Conservation (phyloP, 2,329 filamentous ascomycete species). For the Sporothrix pallida region DNA sequence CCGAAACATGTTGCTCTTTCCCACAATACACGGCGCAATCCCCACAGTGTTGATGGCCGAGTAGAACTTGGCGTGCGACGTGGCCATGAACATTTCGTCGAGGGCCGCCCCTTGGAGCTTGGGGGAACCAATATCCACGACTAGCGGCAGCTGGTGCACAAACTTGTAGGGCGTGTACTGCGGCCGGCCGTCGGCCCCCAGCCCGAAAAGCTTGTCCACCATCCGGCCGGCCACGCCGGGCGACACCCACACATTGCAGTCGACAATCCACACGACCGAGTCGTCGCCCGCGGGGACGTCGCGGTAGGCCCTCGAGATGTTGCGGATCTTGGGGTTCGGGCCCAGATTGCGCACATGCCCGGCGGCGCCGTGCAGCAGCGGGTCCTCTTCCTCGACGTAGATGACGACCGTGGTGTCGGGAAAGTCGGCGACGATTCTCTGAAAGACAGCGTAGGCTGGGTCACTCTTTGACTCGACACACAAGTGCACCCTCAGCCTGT, state of each 20-base stretch:
- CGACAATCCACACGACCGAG: conserved; percentile 91
- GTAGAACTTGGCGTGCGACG: conserved; percentile 96
- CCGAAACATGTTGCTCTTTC: conserved; percentile 99
- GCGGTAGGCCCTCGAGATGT: conserved; percentile 90
- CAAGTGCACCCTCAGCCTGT: conserved; percentile 79
- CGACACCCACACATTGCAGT: conserved; percentile 95
- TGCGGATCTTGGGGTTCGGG: conserved; percentile 97
- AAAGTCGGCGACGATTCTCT: conserved; percentile 74
- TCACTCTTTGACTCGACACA: conserved; percentile 79
- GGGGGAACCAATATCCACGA: conserved; percentile 68
- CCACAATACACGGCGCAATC: conserved; percentile 89
- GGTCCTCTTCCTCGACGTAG: conserved; percentile 45
- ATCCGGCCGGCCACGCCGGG: conserved; percentile 81
- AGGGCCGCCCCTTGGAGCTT: conserved; percentile 74
- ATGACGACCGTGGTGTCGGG: conserved; percentile 78
- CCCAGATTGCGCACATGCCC: conserved; percentile 68
- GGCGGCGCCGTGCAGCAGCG: conserved; percentile 47
- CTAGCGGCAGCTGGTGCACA: conserved; percentile 90
- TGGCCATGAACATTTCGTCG: conserved; percentile 94
- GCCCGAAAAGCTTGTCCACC: conserved; percentile 85
- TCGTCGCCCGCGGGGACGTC: conserved; percentile 88
- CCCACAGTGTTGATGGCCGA: conserved; percentile 93
- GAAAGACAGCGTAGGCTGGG: conserved; percentile 75
- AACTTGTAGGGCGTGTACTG: conserved; percentile 74
- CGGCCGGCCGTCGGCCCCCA: conserved; percentile 50